phyloP scores from a whole-genome alignment of 768 basidiomycete genomes.

The Chalciporus piperatus region DNA sequence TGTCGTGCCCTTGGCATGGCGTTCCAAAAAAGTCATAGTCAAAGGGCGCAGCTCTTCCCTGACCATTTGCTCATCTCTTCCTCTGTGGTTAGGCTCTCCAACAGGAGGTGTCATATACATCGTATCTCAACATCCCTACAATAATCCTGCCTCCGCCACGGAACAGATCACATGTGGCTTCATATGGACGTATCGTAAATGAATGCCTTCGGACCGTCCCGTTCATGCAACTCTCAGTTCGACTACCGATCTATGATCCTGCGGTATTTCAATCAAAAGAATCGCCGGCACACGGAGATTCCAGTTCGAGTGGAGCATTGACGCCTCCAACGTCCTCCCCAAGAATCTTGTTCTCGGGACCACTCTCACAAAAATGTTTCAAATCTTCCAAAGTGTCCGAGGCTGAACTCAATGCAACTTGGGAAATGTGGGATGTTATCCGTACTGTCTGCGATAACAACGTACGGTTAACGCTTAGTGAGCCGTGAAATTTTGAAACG shows the following conservation, averaged over 20 bases:
- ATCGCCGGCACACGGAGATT: constrained; percentile 28
- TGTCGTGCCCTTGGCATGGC: constrained; percentile 14
- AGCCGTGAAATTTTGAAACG: constrained; percentile 45
- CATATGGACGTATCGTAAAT: constrained; percentile 90
- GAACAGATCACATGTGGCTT: constrained; percentile 79
- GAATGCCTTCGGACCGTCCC: constrained; percentile 68
- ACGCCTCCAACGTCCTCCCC: constrained; percentile 22
- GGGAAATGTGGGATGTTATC: constrained; percentile 99
- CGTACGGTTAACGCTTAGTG: constrained; percentile 69
- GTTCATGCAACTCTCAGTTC: constrained; percentile 77
- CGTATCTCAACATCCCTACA: constrained; percentile 84
- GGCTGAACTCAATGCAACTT: constrained; percentile 68
- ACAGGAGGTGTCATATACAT: constrained; percentile 90
- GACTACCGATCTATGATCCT: constrained; percentile 81
- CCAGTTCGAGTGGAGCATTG: constrained; percentile 25
- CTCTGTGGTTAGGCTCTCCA: constrained; percentile 66
- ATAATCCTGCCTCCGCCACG: constrained; percentile 88
- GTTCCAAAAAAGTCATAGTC: constrained; percentile 11
- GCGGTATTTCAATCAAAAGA: constrained; percentile 47
- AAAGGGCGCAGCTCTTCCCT: constrained; percentile 19
- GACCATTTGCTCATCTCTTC: constrained; percentile 11
- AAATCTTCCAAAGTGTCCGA: constrained; percentile 42
- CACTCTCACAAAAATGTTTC: constrained; percentile 25
- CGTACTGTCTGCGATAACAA: constrained; percentile 86
- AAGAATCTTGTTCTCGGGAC: constrained; percentile 9